Conservation (phyloP, 2,329 filamentous ascomycete genomes). For the Fusarium circinatum region DNA sequence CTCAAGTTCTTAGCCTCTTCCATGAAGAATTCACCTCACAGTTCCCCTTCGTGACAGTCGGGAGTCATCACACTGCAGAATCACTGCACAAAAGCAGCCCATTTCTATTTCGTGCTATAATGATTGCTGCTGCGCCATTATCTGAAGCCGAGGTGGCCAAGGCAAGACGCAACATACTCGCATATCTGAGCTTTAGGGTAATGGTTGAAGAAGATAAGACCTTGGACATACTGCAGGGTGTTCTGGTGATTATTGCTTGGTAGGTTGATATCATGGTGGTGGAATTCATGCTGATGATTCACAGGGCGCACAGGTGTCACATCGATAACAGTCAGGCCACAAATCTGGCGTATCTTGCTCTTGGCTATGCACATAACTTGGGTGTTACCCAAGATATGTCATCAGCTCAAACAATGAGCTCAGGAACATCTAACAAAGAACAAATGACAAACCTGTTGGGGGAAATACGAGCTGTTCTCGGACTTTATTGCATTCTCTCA, state of each 20-base stretch:
- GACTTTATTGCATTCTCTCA: conserved; percentile 53
- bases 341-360: conserved; percentile 52
- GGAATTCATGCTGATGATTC: neutral
- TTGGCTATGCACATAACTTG: conserved; percentile 55
- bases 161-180: conserved; percentile 55
- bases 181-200: conserved; percentile 55
- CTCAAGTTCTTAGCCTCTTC: conserved; percentile 49
- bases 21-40: conserved; percentile 47
- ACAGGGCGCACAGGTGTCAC: conserved; percentile 50
- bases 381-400: conserved; percentile 45
- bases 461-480: conserved; percentile 52
- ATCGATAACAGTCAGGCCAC: conserved; percentile 50
- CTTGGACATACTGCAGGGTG: conserved; percentile 58
- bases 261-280: conserved; percentile 36
- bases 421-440: conserved; percentile 16
- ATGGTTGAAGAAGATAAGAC: conserved; percentile 54
- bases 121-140: conserved; percentile 51
- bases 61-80: conserved; percentile 44
- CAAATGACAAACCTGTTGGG: conserved; percentile 48
- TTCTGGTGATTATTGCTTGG: conserved; percentile 59
- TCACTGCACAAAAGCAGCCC: conserved; percentile 49
- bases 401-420: conserved; percentile 6
- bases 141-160: conserved; percentile 45
- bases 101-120: conserved; percentile 52
- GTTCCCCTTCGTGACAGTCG: conserved; percentile 53